Conservation (phyloP, 116 monocot genomes). For the Zostera marina region DNA sequence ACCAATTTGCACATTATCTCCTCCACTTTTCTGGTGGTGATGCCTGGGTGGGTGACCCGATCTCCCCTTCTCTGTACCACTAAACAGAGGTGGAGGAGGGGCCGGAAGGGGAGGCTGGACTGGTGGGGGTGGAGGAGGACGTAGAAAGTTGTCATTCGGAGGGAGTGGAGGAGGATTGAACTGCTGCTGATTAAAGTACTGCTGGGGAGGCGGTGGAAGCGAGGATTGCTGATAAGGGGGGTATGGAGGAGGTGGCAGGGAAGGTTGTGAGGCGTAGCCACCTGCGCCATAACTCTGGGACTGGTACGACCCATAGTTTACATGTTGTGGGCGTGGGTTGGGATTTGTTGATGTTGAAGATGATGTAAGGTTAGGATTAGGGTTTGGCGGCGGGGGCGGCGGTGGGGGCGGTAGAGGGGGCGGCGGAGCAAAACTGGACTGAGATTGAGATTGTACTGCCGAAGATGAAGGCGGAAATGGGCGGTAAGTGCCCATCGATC, state of each 20-base stretch:
- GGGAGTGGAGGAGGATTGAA: constrained; percentile 11
- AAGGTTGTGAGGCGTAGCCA: constrained; percentile 11
- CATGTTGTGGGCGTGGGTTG: constrained; percentile 4
- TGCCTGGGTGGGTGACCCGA: constrained; percentile 3
- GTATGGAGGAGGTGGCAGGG: constrained; percentile 6
- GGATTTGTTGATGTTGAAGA: constrained; percentile 21
- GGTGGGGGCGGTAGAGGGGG: no score
- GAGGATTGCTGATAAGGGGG: constrained; percentile 17
- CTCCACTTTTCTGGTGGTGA: constrained; percentile 5
- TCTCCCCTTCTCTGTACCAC: constrained; percentile 8
- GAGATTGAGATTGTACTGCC: neutral
- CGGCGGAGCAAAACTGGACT: constrained; percentile 14
- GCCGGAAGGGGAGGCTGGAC: constrained; percentile 7
- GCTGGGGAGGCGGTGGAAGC: constrained; percentile 6
- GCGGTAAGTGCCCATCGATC: constrained; percentile 36
- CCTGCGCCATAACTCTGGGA: constrained; percentile 1
- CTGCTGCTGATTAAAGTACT: constrained; percentile 17
- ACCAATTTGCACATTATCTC: no score
- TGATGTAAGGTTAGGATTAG: constrained; percentile 18
- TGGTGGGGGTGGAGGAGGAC: constrained; percentile 8
- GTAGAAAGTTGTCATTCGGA: constrained; percentile 4
- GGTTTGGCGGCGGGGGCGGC: constrained; percentile 7
- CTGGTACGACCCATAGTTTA: constrained; percentile 1
- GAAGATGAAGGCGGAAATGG: constrained; percentile 32
- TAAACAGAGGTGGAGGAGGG: constrained; percentile 8